Evolutionary conservation across 2,329 filamentous ascomycete species (phyloP).

Genomic region (Aurifilum marmelostoma): DNA sequence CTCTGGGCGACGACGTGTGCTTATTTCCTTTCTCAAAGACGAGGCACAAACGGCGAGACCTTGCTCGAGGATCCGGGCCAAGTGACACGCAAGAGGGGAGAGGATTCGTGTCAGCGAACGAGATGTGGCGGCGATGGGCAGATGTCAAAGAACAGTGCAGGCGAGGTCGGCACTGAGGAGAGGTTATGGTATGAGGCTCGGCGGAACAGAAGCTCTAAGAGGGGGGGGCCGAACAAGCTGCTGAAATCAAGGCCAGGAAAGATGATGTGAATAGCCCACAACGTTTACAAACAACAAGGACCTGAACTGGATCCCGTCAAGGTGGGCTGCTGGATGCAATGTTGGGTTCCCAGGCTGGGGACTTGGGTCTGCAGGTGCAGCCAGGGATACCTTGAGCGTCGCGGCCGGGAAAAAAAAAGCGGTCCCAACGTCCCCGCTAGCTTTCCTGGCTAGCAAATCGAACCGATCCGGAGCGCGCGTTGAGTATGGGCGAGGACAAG

Average conservation of each 20-base stretch:
- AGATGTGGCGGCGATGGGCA: background rate
- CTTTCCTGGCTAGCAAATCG: background rate
- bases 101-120: background rate
- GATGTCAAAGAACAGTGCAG: background rate
- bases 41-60: background rate
- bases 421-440: slow-evolving; percentile 2
- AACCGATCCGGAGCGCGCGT: background rate
- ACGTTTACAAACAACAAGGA: background rate
- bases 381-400: background rate
- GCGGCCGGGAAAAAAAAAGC: background rate
- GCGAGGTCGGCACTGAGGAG: background rate
- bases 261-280: background rate
- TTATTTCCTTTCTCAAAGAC: background rate
- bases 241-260: background rate
- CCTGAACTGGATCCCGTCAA: background rate
- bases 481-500: background rate
- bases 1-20: background rate
- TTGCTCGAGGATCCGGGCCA: background rate
- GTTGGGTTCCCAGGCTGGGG: background rate
- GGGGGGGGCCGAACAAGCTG: background rate
- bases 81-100: background rate
- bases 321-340: background rate
- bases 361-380: background rate
- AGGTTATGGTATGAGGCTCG: background rate
- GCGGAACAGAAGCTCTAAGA: background rate